Percentiles rank a stretch among this genome's conserved stretches.
Conservation (phyloP, 768 basidiomycete species). For the Podaxis sp. region DNA sequence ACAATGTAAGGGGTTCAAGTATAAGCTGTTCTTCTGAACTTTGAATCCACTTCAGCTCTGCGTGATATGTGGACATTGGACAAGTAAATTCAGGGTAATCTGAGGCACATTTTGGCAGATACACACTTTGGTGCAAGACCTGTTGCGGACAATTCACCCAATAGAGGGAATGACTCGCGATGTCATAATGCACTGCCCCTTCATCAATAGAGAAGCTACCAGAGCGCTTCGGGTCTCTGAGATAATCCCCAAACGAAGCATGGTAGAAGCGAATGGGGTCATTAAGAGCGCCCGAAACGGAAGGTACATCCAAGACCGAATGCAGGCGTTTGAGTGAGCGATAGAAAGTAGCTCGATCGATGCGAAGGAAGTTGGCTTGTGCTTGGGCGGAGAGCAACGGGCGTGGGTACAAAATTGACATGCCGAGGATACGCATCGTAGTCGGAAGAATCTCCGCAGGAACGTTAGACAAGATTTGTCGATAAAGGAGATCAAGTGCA, state of each 20-base stretch:
- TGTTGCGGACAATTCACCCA: conserved; percentile 17
- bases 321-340: not conserved
- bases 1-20: not conserved
- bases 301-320: not conserved
- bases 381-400: not conserved
- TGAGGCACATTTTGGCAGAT: not conserved
- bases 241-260: not conserved
- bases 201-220: not conserved
- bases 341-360: not conserved
- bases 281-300: too few species aligned
- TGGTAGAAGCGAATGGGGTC: not conserved
- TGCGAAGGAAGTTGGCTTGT: not conserved
- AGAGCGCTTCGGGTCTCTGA: not conserved
- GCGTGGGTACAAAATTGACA: not conserved
- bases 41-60: not conserved
- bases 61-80: not conserved
- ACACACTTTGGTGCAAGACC: not conserved
- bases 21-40: not conserved
- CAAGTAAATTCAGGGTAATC: not conserved
- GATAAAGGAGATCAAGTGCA: conserved; percentile 1
- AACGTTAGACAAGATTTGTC: not conserved
- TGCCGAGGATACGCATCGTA: not conserved
- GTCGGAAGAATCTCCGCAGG: not conserved
- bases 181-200: not conserved
- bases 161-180: not conserved